Percentiles rank a stretch among this genome's conserved stretches.
phyloP scores from a whole-genome alignment of 1,284 basidiomycete species.

The Tylopilus orsonianus region DNA sequence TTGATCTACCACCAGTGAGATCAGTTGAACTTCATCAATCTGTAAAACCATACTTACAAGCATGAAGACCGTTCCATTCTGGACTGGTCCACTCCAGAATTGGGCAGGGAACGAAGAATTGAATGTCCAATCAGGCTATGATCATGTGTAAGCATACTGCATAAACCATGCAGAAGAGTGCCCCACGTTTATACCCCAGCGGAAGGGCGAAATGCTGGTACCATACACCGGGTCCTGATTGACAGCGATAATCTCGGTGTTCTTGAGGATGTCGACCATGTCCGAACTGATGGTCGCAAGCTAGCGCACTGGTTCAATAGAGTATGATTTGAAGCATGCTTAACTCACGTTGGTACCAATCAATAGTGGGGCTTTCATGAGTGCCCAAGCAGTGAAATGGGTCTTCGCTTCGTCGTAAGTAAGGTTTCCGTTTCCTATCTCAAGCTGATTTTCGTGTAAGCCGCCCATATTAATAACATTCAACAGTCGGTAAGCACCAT shows the following conservation, averaged over 20 bases:
- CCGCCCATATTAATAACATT: not conserved
- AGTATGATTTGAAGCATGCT: conserved; percentile 19
- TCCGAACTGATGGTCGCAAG: conserved; percentile 48
- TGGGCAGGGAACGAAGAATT: conserved; percentile 52
- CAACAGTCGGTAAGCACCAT: conserved; percentile 35
- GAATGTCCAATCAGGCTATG: conserved; percentile 52
- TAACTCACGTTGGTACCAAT: conserved; percentile 38
- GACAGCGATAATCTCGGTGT: conserved; percentile 64
- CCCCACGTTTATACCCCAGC: conserved; percentile 61
- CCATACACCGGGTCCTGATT: conserved; percentile 66
- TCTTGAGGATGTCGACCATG: conserved; percentile 56
- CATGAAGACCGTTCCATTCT: conserved; percentile 58
- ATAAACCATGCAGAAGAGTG: not conserved
- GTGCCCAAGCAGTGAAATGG: conserved; percentile 49
- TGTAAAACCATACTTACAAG: conserved; percentile 37
- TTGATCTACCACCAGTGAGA: conserved; percentile 43
- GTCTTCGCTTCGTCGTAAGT: conserved; percentile 44
- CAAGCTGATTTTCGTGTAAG: conserved; percentile 36
- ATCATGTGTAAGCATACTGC: not conserved
- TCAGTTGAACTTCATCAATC: not conserved
- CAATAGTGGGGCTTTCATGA: conserved; percentile 48
- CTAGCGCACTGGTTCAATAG: conserved; percentile 32
- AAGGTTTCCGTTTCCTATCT: conserved; percentile 45
- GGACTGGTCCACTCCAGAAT: conserved; percentile 56
- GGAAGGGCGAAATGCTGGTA: conserved; percentile 59